Base-by-base conservation (phyloP, 129 eudicot species). In the Cynara cardunculus region DNA sequence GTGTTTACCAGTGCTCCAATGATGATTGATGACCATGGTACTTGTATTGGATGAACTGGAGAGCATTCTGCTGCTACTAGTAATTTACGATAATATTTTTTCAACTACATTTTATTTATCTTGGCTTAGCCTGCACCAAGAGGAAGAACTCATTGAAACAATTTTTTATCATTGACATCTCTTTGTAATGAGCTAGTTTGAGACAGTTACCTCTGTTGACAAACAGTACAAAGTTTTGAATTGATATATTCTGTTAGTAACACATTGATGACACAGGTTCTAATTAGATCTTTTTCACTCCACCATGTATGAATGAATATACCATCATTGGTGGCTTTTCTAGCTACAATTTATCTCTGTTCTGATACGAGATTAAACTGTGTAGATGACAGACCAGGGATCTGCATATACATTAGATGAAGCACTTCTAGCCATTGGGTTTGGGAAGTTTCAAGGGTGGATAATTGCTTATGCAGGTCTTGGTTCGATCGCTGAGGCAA, bases 401-500 rank as follows among this genome's bases (percentile, higher is more conserved):
- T 26, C 80, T 34, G 78, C 84, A 49, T 92, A 90, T 76, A 92
- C 93, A 22, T 32, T 90, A 71, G 97, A 92, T 82, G 91, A 92
- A 78, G 97, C 97, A 75, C 97, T 92, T 75, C 46, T 79, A 14
- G 85, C 78, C 2, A 78, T 90, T 79, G 97, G 97, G n/a, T 90
- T 92, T 72, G 97, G 97, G 69, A 92, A 84, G 89, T 90, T 85
- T 80, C 97, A 90, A 81, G 85, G 75, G 72, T 78, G 84, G 74
- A 90, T 88, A 49, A 81, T 92, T 64, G 81, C 76, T 69, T 92
- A 92, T 80, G 97, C 95, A 0, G 97, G 97, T 24, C 89, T 92
- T 1, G 97, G 97, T 39, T 82, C 87, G 53, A 84, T 92, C 59
- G 86, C 95, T 5, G 95, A 92, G 83, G 97, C 97, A 41, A 90